phyloP scores from a whole-genome alignment of 2,329 filamentous ascomycete species.

The Ascochyta fabae region DNA sequence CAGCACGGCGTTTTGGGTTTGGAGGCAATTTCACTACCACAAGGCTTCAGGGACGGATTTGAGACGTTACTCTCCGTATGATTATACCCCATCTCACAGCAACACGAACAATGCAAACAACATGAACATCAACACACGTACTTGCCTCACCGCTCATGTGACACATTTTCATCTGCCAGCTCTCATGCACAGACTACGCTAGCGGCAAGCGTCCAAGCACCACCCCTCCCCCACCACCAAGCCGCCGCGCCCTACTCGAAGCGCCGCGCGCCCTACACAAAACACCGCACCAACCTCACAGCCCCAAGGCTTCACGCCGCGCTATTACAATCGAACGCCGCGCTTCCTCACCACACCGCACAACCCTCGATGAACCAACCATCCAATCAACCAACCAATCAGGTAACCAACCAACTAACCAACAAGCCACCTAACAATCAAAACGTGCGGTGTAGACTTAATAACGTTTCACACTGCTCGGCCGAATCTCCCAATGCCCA shows the following conservation, averaged over 20 bases:
- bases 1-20: constrained; percentile 27
- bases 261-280: constrained; percentile 4
- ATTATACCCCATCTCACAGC: constrained; percentile 28
- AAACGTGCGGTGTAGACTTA: no score
- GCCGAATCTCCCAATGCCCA: background rate
- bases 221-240: background rate
- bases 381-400: no score
- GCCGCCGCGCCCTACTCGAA: constrained; percentile 1
- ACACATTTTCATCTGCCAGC: background rate
- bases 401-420: no score
- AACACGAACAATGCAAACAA: background rate
- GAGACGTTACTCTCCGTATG: constrained; percentile 19
- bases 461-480: background rate
- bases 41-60: constrained; percentile 3
- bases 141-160: no score
- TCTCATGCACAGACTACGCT: background rate
- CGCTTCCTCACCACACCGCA: background rate
- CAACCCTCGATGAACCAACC: no score
- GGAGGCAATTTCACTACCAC: background rate
- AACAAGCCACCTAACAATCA: no score
- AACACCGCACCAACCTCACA: background rate
- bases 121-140: background rate
- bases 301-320: background rate
- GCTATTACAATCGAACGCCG: background rate
- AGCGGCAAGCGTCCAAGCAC: background rate